Base-by-base conservation (phyloP, 192 early-diverging fungal genomes). In the Linnemannia zychae region DNA sequence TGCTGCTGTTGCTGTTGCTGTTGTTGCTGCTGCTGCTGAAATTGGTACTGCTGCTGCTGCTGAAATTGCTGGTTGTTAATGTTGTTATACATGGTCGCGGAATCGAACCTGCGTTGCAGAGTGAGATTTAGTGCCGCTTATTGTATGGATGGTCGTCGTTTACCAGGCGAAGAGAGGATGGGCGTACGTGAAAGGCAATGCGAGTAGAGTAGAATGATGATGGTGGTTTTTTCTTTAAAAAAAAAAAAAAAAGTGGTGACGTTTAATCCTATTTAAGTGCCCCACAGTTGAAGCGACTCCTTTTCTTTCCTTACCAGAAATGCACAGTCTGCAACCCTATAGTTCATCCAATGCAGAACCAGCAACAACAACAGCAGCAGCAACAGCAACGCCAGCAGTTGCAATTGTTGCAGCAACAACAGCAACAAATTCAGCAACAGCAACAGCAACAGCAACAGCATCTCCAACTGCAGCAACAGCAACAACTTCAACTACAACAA, bases 1-100 rank as follows among this genome's bases (percentile, higher is more conserved):
- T 82, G 72, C 22, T 81, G 79, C 28, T 76, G 80, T 36, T 71
- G 80, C 34, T 76, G 73, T 37, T 76, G 80, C 34, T 80, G 72
- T 16, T 74, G 72, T 6, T 74, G 52, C 46, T 46, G 65, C 36
- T 79, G 67, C 11, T 74, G 80, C 68, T 81, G 80, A 18, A 76
- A 68, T 38, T 77, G 75, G 22, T 82, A 75, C 44, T 76, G 71
- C 22, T 77, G 81, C 28, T 75, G 60, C 20, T 81, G 75, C 44
- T 76, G 70, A 0, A 72, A 24, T 13, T 72, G 57, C 44, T 78
- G 68, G 12, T 72, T 69, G 24, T 22, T 36, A 60, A 44, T 50
- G 31, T 80, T 48, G 38, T 60, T 71, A 57, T 82, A 76, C 80
- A 82, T 82, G 68, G n/a, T 47, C 53, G 47, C 24, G 31, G 28